phyloP scores from a whole-genome alignment of 805 yeast species.

The Nakazawaea ambrosiae region DNA sequence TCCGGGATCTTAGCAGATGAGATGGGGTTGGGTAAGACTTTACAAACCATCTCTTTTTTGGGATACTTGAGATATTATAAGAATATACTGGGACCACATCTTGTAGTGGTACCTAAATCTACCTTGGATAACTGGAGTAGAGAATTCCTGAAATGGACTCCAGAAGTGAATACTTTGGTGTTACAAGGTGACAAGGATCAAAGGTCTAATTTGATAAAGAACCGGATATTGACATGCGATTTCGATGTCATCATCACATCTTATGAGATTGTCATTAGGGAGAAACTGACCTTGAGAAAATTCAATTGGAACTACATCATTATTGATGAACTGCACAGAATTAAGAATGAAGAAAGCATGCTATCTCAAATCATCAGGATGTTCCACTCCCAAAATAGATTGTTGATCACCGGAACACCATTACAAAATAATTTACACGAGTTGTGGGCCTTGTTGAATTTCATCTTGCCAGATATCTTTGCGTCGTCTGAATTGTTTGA shows the following conservation, averaged over 20 bases:
- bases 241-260: conserved; percentile 70
- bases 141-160: conserved; percentile 75
- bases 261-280: conserved; percentile 71
- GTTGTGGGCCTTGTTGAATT: conserved; percentile 74
- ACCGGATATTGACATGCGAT: conserved; percentile 46
- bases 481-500: conserved; percentile 69
- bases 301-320: conserved; percentile 72
- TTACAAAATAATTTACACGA: conserved; percentile 75
- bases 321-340: conserved; percentile 80
- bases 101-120: conserved; percentile 73
- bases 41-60: conserved; percentile 70
- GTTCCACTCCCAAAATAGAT: conserved; percentile 62
- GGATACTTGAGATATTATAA: conserved; percentile 64
- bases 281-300: conserved; percentile 58
- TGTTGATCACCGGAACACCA: conserved; percentile 78
- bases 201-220: conserved; percentile 46
- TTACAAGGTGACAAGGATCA: conserved; percentile 71
- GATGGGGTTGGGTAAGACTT: conserved; percentile 80
- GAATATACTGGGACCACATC: conserved; percentile 61
- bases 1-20: conserved; percentile 81
- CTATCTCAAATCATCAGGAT: conserved; percentile 68
- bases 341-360: conserved; percentile 69
- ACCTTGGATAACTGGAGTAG: conserved; percentile 78
- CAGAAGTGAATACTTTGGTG: conserved; percentile 64
- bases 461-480: conserved; percentile 72